Evolutionary conservation across 139 green algal species (phyloP).

Genomic region (Raphidocelis subcapitata): DNA sequence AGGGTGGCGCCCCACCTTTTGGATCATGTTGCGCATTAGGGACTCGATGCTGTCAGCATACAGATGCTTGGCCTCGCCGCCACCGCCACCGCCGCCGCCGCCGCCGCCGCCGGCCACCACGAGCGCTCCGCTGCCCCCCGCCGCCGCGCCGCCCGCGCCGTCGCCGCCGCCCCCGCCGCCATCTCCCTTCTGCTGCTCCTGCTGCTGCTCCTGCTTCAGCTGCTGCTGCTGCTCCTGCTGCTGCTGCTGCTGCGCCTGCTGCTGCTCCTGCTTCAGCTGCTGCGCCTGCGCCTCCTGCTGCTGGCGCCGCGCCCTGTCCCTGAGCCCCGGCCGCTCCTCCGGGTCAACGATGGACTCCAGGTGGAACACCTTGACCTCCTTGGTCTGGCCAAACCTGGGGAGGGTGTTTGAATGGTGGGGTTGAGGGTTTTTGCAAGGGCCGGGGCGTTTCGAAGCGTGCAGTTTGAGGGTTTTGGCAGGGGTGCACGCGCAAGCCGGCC

Average conservation of each 20-base stretch:
- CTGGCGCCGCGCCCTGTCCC: constrained; percentile 7
- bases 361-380: constrained; percentile 88
- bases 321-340: constrained; percentile 20
- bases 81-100: constrained; percentile 1
- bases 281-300: too few relatives aligned
- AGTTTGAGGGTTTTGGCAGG: too few relatives aligned
- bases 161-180: too few relatives aligned
- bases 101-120: too few relatives aligned
- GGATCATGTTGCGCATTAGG: constrained; percentile 95
- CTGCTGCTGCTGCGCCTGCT: too few relatives aligned
- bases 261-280: too few relatives aligned
- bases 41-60: constrained; percentile 93
- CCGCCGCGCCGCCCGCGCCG: neutral
- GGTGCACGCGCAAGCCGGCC: too few relatives aligned
- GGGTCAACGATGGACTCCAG: constrained; percentile 87
- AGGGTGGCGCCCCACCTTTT: too few relatives aligned
- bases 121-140: neutral
- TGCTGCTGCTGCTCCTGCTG: constrained; percentile 15
- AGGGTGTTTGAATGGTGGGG: too few relatives aligned
- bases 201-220: constrained; percentile 1
- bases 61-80: constrained; percentile 6
- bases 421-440: too few relatives aligned
- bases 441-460: too few relatives aligned
- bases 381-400: constrained; percentile 98
- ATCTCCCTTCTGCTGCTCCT: too few relatives aligned